Evolutionary conservation across 345 rosid species (phyloP).

Genomic region (Euphorbia tirucalli): DNA sequence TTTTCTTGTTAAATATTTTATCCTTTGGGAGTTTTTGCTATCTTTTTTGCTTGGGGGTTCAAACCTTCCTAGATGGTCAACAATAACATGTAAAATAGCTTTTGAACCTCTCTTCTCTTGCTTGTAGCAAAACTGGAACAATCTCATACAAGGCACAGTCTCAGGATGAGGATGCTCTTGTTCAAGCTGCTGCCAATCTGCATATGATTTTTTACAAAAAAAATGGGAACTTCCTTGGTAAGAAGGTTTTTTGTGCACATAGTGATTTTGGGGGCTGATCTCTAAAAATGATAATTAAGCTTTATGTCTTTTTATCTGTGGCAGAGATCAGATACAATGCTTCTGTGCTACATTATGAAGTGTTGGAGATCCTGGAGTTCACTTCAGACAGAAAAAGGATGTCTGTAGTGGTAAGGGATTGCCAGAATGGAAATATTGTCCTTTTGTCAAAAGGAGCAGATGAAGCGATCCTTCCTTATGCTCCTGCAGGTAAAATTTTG

Average conservation of each 20-base stretch:
- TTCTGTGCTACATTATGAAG: slow-evolving; percentile 57
- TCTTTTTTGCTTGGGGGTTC: not conserved
- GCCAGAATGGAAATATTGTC: slow-evolving; percentile 62
- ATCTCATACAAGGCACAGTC: slow-evolving; percentile 88
- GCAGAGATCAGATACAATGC: slow-evolving; percentile 79
- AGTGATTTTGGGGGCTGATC: slow-evolving; percentile 2
- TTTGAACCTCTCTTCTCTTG: slow-evolving; percentile 9
- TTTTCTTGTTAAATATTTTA: not conserved
- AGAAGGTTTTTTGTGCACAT: slow-evolving; percentile 27
- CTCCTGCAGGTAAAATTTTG: slow-evolving; percentile 55
- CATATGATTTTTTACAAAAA: slow-evolving; percentile 70
- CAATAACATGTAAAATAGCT: not conserved
- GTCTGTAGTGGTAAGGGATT: slow-evolving; percentile 87
- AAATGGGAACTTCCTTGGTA: slow-evolving; percentile 77
- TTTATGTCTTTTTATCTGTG: slow-evolving; percentile 23
- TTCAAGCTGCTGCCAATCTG: slow-evolving; percentile 84
- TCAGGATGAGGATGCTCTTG: slow-evolving; percentile 99
- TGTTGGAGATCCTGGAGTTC: slow-evolving; percentile 85
- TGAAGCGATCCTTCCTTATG: slow-evolving; percentile 87
- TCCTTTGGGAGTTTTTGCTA: not conserved
- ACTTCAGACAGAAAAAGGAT: slow-evolving; percentile 97
- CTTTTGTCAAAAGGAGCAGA: slow-evolving; percentile 97
- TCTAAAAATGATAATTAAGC: slow-evolving; percentile 5
- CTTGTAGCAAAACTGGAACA: slow-evolving; percentile 75
- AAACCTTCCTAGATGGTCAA: not conserved